A percentile compares a stretch with the other conserved stretches of the same genome.
Conservation (phyloP, 495 filamentous ascomycete species). For the Trichoderma erinaceum region DNA sequence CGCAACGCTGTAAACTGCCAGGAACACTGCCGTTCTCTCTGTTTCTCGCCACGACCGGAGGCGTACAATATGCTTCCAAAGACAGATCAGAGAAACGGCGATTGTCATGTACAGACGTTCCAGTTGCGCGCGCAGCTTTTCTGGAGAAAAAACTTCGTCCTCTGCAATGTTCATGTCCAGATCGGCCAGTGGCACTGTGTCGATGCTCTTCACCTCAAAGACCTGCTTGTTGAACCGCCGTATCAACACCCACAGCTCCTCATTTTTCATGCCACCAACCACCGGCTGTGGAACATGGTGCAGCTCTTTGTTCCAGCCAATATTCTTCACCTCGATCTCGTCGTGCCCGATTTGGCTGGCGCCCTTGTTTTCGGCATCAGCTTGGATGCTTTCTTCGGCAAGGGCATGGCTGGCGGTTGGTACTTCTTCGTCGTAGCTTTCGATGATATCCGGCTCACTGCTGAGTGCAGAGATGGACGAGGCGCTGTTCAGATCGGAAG, state of each 20-base stretch:
- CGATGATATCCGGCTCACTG: constrained; percentile 17
- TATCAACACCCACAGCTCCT: constrained; percentile 75
- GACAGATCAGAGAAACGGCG: constrained; percentile 57
- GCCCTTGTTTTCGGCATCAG: constrained; percentile 34
- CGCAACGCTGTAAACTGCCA: constrained; percentile 63
- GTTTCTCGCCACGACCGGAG: constrained; percentile 77
- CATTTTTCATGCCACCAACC: constrained; percentile 70
- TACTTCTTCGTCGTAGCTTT: constrained; percentile 21
- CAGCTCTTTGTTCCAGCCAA: constrained; percentile 67
- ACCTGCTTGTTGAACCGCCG: constrained; percentile 70
- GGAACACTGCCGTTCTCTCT: constrained; percentile 61
- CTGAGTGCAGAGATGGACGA: constrained; percentile 16
- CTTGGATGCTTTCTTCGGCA: constrained; percentile 30
- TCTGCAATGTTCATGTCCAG: constrained; percentile 79
- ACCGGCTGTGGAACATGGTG: constrained; percentile 54
- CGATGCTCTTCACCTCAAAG: constrained; percentile 16
- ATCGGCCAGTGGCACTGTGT: constrained; percentile 34
- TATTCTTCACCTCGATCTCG: constrained; percentile 45
- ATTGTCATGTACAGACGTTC: constrained; percentile 84
- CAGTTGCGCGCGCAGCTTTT: constrained; percentile 74
- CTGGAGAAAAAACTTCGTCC: constrained; percentile 78
- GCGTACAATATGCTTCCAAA: constrained; percentile 67
- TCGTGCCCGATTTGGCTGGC: constrained; percentile 28
- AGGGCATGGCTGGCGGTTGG: constrained; percentile 24
- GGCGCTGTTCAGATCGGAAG: not conserved